phyloP scores from a whole-genome alignment of 768 basidiomycete species.

The Amanita rimosa region DNA sequence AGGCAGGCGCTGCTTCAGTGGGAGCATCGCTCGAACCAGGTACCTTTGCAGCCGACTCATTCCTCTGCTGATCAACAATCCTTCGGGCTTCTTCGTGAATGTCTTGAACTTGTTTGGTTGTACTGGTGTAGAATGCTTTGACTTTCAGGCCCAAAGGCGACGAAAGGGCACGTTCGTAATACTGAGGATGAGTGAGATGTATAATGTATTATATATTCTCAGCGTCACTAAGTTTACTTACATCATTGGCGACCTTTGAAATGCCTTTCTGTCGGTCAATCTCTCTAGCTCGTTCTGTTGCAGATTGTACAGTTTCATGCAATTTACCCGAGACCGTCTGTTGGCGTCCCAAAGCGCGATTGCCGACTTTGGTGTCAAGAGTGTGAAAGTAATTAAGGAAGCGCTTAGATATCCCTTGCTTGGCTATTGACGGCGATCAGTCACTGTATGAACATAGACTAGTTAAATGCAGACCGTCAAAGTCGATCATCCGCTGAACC shows the following conservation, averaged over 20 bases:
- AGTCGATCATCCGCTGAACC: slow-evolving; percentile 68
- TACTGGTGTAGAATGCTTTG: slow-evolving; percentile 72
- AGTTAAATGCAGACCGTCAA: slow-evolving; percentile 39
- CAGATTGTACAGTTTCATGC: slow-evolving; percentile 49
- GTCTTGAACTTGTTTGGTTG: slow-evolving; percentile 79
- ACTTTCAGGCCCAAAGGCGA: slow-evolving; percentile 75
- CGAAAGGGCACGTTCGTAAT: slow-evolving; percentile 66
- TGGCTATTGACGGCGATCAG: slow-evolving; percentile 25
- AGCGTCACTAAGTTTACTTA: slow-evolving; percentile 17
- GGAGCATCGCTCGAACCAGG: neutral
- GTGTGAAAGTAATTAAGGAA: slow-evolving; percentile 73
- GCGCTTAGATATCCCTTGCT: slow-evolving; percentile 79
- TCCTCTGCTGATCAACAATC: slow-evolving; percentile 56
- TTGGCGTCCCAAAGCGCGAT: slow-evolving; percentile 65
- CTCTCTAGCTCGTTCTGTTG: slow-evolving; percentile 55
- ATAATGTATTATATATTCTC: neutral
- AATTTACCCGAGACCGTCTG: slow-evolving; percentile 72
- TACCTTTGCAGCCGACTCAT: slow-evolving; percentile 7
- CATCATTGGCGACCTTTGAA: slow-evolving; percentile 57
- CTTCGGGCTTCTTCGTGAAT: slow-evolving; percentile 90
- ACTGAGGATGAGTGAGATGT: slow-evolving; percentile 30
- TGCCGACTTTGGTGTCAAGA: slow-evolving; percentile 62
- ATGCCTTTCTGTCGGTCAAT: slow-evolving; percentile 79
- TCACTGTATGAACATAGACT: neutral
- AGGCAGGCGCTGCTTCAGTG: neutral